These are phyloP conservation scores for Pleurotus sapidus DNA, from an alignment of 768 basidiomycete genomes.

Conservation along the genomic window DNA sequence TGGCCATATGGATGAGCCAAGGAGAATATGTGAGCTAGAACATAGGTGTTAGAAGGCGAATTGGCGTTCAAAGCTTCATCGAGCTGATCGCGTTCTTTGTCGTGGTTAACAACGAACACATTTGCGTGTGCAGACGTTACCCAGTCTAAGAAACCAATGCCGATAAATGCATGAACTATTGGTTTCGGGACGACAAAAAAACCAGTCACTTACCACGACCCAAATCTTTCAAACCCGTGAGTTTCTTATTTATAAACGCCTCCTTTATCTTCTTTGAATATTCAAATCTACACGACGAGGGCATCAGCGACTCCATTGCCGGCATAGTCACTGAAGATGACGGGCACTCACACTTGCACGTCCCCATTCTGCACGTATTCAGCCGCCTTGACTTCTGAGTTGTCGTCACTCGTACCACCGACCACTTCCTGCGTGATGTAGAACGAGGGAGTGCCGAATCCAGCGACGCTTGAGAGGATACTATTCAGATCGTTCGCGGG, in stretches of 20 bases:
- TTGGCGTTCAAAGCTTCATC: no score
- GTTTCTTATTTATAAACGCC: neutral
- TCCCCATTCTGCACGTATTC: neutral
- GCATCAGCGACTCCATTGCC: neutral
- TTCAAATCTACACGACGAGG: neutral
- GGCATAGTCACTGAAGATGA: no score
- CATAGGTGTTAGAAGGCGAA: conserved; percentile 44
- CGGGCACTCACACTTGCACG: neutral
- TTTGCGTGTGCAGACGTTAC: conserved; percentile 32
- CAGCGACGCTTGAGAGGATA: neutral
- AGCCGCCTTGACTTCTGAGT: neutral
- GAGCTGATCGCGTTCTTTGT: no score
- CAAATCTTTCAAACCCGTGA: neutral
- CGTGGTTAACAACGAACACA: no score
- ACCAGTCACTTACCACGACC: conserved; percentile 18
- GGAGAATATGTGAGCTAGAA: conserved; percentile 41
- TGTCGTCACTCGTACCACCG: neutral
- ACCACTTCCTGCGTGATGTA: neutral
- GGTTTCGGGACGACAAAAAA: no score
- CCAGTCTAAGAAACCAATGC: conserved; percentile 38
- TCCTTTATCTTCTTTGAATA: neutral
- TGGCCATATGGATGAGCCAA: conserved; percentile 49
- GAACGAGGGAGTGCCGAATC: neutral
- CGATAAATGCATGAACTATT: no score
- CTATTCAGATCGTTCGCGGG: neutral